Percentiles rank a stretch among this genome's conserved stretches.
Evolutionary conservation across 768 basidiomycete species (phyloP).

Genomic region (Lyophyllum shimeji): DNA sequence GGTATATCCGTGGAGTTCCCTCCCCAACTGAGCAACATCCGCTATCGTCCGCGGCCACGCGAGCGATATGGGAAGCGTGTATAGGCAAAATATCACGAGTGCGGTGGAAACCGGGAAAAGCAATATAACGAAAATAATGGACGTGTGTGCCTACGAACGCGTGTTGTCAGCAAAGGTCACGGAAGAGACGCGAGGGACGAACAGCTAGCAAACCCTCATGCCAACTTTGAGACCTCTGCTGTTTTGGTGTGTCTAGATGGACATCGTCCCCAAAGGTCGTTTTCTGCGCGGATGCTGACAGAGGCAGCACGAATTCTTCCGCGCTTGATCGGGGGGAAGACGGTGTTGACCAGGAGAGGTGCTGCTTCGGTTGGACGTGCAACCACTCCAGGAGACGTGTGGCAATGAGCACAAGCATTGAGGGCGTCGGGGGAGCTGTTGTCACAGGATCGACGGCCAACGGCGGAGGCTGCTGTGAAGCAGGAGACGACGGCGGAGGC

Average conservation of each 20-base stretch:
- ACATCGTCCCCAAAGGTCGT: conserved; percentile 43
- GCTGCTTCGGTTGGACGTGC: conserved; percentile 41
- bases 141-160: conserved; percentile 14
- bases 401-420: conserved; percentile 52
- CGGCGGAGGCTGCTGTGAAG: conserved; percentile 11
- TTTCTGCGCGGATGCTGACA: conserved; percentile 44
- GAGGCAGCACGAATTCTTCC: conserved; percentile 51
- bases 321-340: conserved; percentile 42
- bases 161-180: conserved; percentile 9
- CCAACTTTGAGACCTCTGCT: conserved; percentile 26
- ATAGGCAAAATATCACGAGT: conserved; percentile 68
- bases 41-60: conserved; percentile 75
- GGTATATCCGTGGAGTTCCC: conserved; percentile 76
- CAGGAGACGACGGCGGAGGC: conserved; percentile 16
- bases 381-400: conserved; percentile 55
- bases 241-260: conserved; percentile 29
- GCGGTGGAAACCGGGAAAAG: conserved; percentile 69
- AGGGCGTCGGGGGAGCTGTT: conserved; percentile 26
- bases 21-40: conserved; percentile 74
- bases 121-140: conserved; percentile 37
- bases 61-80: conserved; percentile 75
- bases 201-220: conserved; percentile 31
- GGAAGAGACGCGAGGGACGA: conserved; percentile 15
- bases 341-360: conserved; percentile 42
- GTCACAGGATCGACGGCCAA: conserved; percentile 15